These are phyloP conservation scores for Myxozyma vanderwaltii DNA, from an alignment of 805 yeast genomes.

Conservation along the genomic window DNA sequence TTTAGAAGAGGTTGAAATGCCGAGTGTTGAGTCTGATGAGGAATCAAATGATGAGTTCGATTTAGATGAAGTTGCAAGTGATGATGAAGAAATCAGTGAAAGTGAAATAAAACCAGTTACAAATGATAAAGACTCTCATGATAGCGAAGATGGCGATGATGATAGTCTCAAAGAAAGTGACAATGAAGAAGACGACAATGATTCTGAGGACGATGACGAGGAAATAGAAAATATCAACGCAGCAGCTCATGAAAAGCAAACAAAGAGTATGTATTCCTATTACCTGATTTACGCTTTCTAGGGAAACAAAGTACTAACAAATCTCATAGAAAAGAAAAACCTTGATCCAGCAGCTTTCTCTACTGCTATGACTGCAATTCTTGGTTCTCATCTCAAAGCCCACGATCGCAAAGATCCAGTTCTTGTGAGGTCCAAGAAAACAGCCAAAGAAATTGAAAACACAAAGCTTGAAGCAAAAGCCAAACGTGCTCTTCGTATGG, in stretches of 20 bases:
- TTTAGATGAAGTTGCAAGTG: slow-evolving; percentile 12
- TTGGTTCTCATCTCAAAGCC: slow-evolving; percentile 84
- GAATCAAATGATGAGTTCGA: slow-evolving; percentile 32
- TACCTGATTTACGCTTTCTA: slow-evolving; percentile 30
- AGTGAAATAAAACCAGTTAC: slow-evolving; percentile 30
- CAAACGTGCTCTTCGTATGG: slow-evolving; percentile 64
- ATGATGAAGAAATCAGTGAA: slow-evolving; percentile 20
- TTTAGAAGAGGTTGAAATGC: slow-evolving; percentile 4
- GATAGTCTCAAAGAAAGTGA: slow-evolving; percentile 35
- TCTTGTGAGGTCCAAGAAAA: slow-evolving; percentile 66
- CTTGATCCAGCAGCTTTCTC: slow-evolving; percentile 78
- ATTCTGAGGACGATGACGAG: slow-evolving; percentile 40
- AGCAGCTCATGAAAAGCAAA: slow-evolving; percentile 24
- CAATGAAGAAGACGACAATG: slow-evolving; percentile 33
- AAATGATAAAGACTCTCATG: slow-evolving; percentile 35
- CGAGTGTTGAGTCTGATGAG: slow-evolving; percentile 30
- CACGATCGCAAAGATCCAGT: slow-evolving; percentile 89
- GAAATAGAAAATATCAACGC: slow-evolving; percentile 34
- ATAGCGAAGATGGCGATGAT: slow-evolving; percentile 34
- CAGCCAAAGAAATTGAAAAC: slow-evolving; percentile 67
- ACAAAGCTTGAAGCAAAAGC: slow-evolving; percentile 86
- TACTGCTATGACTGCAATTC: slow-evolving; percentile 76
- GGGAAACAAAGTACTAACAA: background rate
- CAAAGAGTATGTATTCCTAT: slow-evolving; percentile 25
- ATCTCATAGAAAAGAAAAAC: slow-evolving; percentile 50